Evolutionary conservation across 192 early-diverging fungal species (phyloP).

Genomic region (Linnemannia exigua): DNA sequence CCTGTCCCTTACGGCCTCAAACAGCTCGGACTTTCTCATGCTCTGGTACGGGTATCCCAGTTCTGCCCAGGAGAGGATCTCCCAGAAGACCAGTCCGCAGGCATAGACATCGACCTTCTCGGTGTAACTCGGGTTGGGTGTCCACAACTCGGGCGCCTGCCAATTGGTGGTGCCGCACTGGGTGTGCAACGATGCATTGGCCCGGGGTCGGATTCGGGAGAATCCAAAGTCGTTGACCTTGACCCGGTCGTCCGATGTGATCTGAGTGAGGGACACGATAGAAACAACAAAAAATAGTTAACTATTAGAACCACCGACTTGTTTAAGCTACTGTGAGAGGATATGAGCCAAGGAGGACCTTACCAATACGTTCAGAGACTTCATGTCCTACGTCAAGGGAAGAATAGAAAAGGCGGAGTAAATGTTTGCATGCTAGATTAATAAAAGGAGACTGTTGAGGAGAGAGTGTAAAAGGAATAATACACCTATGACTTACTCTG

Average conservation of each 20-base stretch:
- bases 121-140: conserved; percentile 75
- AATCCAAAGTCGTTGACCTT: conserved; percentile 89
- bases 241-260: conserved; percentile 71
- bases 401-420: not conserved
- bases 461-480: not conserved
- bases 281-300: not conserved
- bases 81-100: conserved; percentile 84
- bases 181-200: conserved; percentile 79
- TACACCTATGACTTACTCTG: conserved; percentile 58
- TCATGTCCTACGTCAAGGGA: conserved; percentile 67
- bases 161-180: conserved; percentile 86
- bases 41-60: conserved; percentile 78
- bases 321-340: conserved; percentile 16
- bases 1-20: conserved; percentile 71
- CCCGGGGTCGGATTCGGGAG: conserved; percentile 77
- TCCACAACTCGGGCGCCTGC: conserved; percentile 87
- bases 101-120: conserved; percentile 84
- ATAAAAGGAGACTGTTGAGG: not conserved
- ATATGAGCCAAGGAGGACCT: not conserved
- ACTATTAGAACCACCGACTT: not conserved
- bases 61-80: conserved; percentile 81
- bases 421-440: not conserved
- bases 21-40: conserved; percentile 75
- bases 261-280: conserved; percentile 37
- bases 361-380: conserved; percentile 83